These are phyloP conservation scores for Emmonsia crescens DNA, from an alignment of 2,329 filamentous ascomycete genomes.

Conservation along the genomic window DNA sequence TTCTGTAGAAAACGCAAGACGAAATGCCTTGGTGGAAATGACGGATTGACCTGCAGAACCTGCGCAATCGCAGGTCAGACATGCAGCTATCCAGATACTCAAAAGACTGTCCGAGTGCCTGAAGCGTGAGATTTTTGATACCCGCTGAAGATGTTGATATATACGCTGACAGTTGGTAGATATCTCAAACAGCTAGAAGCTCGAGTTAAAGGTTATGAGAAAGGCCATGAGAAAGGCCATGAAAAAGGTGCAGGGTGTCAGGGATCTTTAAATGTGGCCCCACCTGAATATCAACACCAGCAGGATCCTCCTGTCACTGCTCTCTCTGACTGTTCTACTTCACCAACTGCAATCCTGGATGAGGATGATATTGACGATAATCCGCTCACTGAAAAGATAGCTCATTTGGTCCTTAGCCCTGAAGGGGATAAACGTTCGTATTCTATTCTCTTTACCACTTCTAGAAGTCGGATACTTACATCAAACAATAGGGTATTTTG, in stretches of 20 bases:
- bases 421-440: constrained; percentile 5
- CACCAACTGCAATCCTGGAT: neutral
- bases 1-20: constrained; percentile 17
- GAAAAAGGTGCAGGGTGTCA: constrained; percentile 1
- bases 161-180: constrained; percentile 7
- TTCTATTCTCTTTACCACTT: neutral
- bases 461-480: constrained; percentile 1
- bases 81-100: constrained; percentile 15
- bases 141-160: neutral
- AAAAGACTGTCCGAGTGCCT: constrained; percentile 14
- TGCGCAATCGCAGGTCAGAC: constrained; percentile 9
- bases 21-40: constrained; percentile 13
- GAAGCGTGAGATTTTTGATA: constrained; percentile 10
- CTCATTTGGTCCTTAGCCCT: constrained; percentile 4
- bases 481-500: constrained; percentile 15
- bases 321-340: neutral
- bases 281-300: neutral
- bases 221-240: constrained; percentile 13
- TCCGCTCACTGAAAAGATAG: constrained; percentile 6
- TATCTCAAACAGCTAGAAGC: constrained; percentile 15
- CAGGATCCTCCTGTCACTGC: neutral
- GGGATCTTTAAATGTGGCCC: neutral
- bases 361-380: constrained; percentile 5
- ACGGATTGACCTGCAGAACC: constrained; percentile 11
- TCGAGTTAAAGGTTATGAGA: constrained; percentile 13